A percentile compares a stretch with the other conserved stretches of the same genome.
These are phyloP conservation scores for Aegilops longissima DNA, from an alignment of 176 grass and related monocot genomes.

Conservation along the genomic window DNA sequence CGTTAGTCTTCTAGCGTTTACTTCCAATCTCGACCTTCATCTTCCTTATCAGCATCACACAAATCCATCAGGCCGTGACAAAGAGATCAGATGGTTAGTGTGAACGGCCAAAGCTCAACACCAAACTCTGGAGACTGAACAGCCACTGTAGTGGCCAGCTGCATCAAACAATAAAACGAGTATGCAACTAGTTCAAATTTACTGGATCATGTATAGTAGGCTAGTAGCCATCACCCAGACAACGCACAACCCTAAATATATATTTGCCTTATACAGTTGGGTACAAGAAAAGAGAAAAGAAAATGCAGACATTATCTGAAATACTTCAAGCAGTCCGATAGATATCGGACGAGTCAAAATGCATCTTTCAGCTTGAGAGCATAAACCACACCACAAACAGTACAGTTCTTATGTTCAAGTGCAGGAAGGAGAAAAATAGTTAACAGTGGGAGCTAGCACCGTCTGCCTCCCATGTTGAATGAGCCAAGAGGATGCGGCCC, in stretches of 20 bases:
- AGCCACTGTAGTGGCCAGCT: background rate
- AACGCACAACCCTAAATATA: slow-evolving; percentile 8
- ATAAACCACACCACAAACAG: background rate
- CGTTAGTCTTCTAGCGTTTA: background rate
- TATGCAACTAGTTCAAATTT: background rate
- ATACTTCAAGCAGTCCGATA: background rate
- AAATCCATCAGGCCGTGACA: background rate
- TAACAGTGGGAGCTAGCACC: background rate
- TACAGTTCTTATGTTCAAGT: background rate
- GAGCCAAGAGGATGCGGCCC: slow-evolving; percentile 44
- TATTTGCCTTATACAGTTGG: background rate
- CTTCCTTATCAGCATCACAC: no score
- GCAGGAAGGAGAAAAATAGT: background rate
- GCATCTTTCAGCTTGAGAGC: background rate
- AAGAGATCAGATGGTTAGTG: background rate
- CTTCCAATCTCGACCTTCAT: background rate
- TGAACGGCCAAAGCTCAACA: background rate
- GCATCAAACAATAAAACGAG: background rate
- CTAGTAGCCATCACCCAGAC: slow-evolving; percentile 10
- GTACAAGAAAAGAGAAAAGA: background rate
- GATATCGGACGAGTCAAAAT: background rate
- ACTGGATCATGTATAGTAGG: background rate
- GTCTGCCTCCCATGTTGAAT: slow-evolving; percentile 44
- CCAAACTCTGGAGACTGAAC: no score
- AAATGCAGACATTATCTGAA: background rate